Percentiles rank a stretch among this genome's conserved stretches.
Evolutionary conservation across 495 filamentous ascomycete genomes (phyloP).

Genomic region (Aspergillus hancockii): DNA sequence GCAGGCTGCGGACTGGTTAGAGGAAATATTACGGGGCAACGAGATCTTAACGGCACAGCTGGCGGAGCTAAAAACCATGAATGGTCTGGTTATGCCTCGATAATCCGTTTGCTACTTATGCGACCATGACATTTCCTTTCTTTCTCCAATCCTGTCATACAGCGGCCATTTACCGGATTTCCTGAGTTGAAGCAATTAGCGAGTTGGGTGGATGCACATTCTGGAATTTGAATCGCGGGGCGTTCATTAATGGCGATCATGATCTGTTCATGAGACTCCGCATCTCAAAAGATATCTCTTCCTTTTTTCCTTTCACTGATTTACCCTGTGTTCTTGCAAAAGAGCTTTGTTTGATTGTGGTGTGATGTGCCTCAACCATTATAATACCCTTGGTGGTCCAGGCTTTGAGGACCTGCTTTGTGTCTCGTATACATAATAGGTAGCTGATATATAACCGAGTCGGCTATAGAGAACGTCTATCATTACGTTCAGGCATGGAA

Average conservation of each 20-base stretch:
- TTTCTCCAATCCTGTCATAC: conserved; percentile 1
- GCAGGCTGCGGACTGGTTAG: conserved; percentile 72
- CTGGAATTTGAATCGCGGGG: conserved; percentile 13
- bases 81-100: conserved; percentile 46
- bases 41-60: conserved; percentile 49
- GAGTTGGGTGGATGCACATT: conserved; percentile 16
- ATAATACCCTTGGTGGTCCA: conserved; percentile 5
- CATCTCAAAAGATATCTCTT: not conserved
- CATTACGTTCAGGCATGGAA: not conserved
- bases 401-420: not conserved
- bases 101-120: conserved; percentile 24
- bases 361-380: not conserved
- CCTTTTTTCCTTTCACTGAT: not conserved
- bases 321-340: not conserved
- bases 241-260: conserved; percentile 13
- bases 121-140: conserved; percentile 25
- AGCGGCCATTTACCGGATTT: conserved; percentile 5
- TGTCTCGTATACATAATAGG: not conserved
- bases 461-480: not conserved
- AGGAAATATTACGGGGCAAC: conserved; percentile 69
- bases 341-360: not conserved
- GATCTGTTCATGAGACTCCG: conserved; percentile 11
- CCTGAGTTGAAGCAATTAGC: conserved; percentile 20
- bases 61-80: conserved; percentile 42
- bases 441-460: not conserved